These are phyloP conservation scores for Capsicum chinense DNA, from an alignment of 257 asterid genomes.

Conservation along the genomic window DNA sequence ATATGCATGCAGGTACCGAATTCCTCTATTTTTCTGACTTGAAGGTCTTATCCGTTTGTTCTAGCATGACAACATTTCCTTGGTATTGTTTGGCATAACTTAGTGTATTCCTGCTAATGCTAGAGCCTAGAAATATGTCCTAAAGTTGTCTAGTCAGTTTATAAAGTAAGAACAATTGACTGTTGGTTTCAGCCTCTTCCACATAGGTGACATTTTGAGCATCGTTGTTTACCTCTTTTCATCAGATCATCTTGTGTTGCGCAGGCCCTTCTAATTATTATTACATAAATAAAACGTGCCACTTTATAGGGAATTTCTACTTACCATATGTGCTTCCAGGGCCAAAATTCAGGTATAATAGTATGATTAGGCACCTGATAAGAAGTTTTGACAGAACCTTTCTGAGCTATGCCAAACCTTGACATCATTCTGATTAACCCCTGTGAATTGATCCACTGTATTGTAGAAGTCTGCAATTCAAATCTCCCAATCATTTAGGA, in stretches of 20 bases:
- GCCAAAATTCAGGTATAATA: neutral
- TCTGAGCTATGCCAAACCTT: neutral
- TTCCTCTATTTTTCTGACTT: neutral
- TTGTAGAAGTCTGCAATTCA: neutral
- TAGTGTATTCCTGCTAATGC: neutral
- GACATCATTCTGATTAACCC: neutral
- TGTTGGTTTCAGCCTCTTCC: neutral
- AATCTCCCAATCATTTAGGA: neutral
- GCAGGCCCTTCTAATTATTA: neutral
- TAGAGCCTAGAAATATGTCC: neutral
- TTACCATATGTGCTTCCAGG: neutral
- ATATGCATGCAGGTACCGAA: slow-evolving; percentile 1
- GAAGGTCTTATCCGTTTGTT: neutral
- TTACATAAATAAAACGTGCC: neutral
- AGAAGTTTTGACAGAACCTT: neutral
- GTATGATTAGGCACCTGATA: neutral
- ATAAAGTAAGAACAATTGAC: neutral
- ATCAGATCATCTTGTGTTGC: neutral
- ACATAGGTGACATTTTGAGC: neutral
- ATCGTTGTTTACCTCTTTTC: neutral
- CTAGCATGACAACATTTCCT: neutral
- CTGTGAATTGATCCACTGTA: neutral
- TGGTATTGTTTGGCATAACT: neutral
- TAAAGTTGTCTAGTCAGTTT: neutral
- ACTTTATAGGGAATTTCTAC: neutral